These are phyloP conservation scores for Penicillium frequentans DNA, from an alignment of 2,329 filamentous ascomycete species.

Conservation along the genomic window DNA sequence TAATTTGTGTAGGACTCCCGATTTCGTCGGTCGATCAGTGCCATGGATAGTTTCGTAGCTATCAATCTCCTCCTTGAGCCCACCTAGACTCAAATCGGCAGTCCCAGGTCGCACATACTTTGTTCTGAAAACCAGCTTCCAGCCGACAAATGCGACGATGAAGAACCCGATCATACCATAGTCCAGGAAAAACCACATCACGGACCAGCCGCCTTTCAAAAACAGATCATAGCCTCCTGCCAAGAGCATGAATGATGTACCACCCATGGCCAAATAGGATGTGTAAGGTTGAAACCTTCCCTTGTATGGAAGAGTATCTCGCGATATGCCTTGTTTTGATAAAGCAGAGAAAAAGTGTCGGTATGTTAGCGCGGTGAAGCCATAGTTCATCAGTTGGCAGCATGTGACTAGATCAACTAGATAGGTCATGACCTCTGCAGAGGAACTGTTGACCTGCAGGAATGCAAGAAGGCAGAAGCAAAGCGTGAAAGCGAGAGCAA, in stretches of 20 bases:
- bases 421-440: constrained; percentile 59
- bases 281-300: constrained; percentile 59
- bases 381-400: constrained; percentile 33
- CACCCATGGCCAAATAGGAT: constrained; percentile 63
- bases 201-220: constrained; percentile 62
- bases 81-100: constrained; percentile 52
- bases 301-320: constrained; percentile 66
- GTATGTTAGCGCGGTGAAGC: constrained; percentile 66
- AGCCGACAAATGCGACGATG: constrained; percentile 63
- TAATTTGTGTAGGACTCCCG: background rate
- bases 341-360: constrained; percentile 68
- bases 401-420: constrained; percentile 28
- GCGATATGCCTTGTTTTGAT: constrained; percentile 63
- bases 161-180: constrained; percentile 68
- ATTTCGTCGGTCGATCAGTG: background rate
- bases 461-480: constrained; percentile 68
- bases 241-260: constrained; percentile 67
- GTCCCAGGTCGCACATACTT: constrained; percentile 55
- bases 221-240: constrained; percentile 73
- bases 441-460: constrained; percentile 64
- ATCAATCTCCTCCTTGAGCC: constrained; percentile 28
- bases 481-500: constrained; percentile 64
- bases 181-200: constrained; percentile 67
- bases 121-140: constrained; percentile 67
- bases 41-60: constrained; percentile 19